Evolutionary conservation across 805 yeast genomes (phyloP).

Genomic region (Ogataea parapolymorpha): DNA sequence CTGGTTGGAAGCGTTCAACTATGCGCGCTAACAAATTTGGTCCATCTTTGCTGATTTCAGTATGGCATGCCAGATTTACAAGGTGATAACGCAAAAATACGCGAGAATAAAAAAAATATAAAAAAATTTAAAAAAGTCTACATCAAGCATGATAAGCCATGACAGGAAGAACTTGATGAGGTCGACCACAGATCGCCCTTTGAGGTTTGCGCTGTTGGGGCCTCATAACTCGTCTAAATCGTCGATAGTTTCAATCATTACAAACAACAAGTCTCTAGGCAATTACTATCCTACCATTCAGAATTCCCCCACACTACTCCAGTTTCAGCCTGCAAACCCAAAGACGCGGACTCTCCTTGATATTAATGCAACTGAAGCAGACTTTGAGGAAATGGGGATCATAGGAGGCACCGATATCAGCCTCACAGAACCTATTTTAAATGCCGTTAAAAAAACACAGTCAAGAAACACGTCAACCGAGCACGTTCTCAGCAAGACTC

Average conservation of each 20-base stretch:
- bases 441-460: slow-evolving; percentile 10
- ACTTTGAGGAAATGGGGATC: slow-evolving; percentile 31
- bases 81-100: not conserved
- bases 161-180: slow-evolving; percentile 23
- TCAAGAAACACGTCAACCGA: slow-evolving; percentile 10
- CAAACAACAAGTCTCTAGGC: slow-evolving; percentile 40
- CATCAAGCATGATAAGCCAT: slow-evolving; percentile 1
- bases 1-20: slow-evolving; percentile 31
- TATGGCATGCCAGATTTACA: no score
- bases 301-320: slow-evolving; percentile 56
- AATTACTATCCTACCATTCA: slow-evolving; percentile 73
- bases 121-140: not conserved
- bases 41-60: not conserved
- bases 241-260: slow-evolving; percentile 29
- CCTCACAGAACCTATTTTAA: slow-evolving; percentile 16
- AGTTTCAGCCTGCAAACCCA: slow-evolving; percentile 43
- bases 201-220: slow-evolving; percentile 32
- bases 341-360: slow-evolving; percentile 44
- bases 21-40: slow-evolving; percentile 9
- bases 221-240: slow-evolving; percentile 33
- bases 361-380: slow-evolving; percentile 41
- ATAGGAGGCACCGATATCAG: slow-evolving; percentile 12
- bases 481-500: slow-evolving; percentile 16
- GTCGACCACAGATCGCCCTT: slow-evolving; percentile 29
- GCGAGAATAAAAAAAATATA: not conserved